These are phyloP conservation scores for Chenopodium formosanum DNA, from an alignment of 148 eudicot species.

Conservation along the genomic window DNA sequence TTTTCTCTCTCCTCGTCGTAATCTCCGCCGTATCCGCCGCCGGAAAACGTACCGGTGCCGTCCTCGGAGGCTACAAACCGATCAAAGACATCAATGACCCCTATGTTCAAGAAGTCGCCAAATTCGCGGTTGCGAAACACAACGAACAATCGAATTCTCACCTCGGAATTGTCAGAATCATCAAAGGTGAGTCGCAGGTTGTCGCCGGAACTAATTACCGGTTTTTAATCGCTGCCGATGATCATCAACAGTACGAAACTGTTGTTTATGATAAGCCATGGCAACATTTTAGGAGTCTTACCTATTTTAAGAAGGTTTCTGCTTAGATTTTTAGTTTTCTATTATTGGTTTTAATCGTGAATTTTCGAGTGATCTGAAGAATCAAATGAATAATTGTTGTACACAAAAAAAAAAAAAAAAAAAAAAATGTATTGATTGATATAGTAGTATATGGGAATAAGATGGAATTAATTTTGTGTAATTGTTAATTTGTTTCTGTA, in stretches of 20 bases:
- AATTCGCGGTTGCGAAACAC: slow-evolving; percentile 40
- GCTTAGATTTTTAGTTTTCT: background rate
- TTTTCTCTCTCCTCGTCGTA: slow-evolving; percentile 18
- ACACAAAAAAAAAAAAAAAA: too few species aligned
- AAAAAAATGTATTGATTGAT: too few species aligned
- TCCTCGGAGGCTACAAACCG: slow-evolving; percentile 25
- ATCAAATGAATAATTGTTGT: too few species aligned
- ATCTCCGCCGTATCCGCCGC: background rate
- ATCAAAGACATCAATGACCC: slow-evolving; percentile 35
- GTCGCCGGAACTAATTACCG: slow-evolving; percentile 43
- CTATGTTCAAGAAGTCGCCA: slow-evolving; percentile 31
- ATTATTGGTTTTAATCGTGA: background rate
- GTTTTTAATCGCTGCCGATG: slow-evolving; percentile 32
- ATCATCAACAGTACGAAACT: slow-evolving; percentile 26
- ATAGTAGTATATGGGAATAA: too few species aligned
- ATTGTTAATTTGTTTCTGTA: too few species aligned
- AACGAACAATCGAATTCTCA: slow-evolving; percentile 19
- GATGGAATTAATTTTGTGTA: too few species aligned
- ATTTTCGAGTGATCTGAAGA: background rate
- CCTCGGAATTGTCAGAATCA: slow-evolving; percentile 14
- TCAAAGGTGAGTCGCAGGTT: slow-evolving; percentile 35
- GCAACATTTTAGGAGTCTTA: slow-evolving; percentile 27
- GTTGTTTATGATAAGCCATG: slow-evolving; percentile 43
- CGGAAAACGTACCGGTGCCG: background rate
- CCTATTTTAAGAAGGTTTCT: slow-evolving; percentile 17